phyloP scores from a whole-genome alignment of 2,329 filamentous ascomycete species.

The Arthroderma sp. region DNA sequence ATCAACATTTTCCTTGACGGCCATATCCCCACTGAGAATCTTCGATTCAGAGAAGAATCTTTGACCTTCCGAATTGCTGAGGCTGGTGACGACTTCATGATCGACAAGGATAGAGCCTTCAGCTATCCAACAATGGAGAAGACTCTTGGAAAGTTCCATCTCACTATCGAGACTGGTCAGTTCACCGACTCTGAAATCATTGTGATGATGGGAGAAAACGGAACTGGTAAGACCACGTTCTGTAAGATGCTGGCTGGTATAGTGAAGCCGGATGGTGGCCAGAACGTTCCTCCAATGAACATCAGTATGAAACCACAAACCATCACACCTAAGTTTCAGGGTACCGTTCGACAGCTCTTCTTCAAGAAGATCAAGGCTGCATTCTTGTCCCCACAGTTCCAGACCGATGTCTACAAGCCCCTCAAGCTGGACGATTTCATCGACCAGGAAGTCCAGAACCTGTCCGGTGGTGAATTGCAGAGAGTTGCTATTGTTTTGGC shows the following conservation, averaged over 20 bases:
- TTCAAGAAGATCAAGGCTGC: slow-evolving; percentile 99
- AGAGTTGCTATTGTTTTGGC: slow-evolving; percentile 95
- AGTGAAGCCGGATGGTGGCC: slow-evolving; percentile 72
- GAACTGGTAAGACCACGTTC: slow-evolving; percentile 98
- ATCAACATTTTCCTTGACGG: slow-evolving; percentile 99
- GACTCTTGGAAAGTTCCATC: slow-evolving; percentile 76
- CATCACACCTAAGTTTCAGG: slow-evolving; percentile 95
- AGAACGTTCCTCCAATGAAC: slow-evolving; percentile 79
- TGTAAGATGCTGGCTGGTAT: slow-evolving; percentile 90
- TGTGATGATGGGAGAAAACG: slow-evolving; percentile 99
- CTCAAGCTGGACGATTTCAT: slow-evolving; percentile 98
- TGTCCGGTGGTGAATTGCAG: slow-evolving; percentile 98
- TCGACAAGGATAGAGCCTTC: slow-evolving; percentile 76
- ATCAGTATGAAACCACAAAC: slow-evolving; percentile 99
- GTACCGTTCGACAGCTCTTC: slow-evolving; percentile 93
- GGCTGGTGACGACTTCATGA: slow-evolving; percentile 73
- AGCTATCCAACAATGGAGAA: slow-evolving; percentile 84
- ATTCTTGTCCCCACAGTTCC: slow-evolving; percentile 94
- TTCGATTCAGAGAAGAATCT: slow-evolving; percentile 95
- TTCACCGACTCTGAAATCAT: slow-evolving; percentile 98
- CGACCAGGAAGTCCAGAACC: slow-evolving; percentile 97
- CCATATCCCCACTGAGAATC: slow-evolving; percentile 94
- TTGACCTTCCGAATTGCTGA: slow-evolving; percentile 91
- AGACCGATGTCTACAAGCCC: slow-evolving; percentile 99
- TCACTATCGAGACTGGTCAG: slow-evolving; percentile 66